Percentiles rank a stretch among this genome's conserved stretches.
These are phyloP conservation scores for Tephrocybe rancida DNA, from an alignment of 768 basidiomycete species.

Conservation along the genomic window DNA sequence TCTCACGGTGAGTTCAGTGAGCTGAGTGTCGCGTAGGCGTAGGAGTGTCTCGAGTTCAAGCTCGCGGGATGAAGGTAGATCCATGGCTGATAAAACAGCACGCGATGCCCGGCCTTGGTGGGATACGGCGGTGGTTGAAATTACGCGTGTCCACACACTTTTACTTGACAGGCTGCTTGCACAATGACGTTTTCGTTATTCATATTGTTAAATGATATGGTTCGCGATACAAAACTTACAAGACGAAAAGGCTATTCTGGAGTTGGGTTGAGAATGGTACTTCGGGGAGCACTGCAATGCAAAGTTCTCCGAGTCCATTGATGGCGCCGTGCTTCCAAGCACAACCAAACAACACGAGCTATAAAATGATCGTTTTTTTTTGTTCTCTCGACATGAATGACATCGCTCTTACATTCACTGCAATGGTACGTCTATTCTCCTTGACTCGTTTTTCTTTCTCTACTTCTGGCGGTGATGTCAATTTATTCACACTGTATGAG, in stretches of 20 bases:
- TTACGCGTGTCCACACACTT: slow-evolving; percentile 5
- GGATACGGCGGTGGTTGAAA: slow-evolving; percentile 16
- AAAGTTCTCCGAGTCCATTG: slow-evolving; percentile 7
- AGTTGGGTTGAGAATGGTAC: slow-evolving; percentile 1
- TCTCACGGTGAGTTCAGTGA: slow-evolving; percentile 73
- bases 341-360: slow-evolving; percentile 16
- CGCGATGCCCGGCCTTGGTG: slow-evolving; percentile 8
- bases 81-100: slow-evolving; percentile 44
- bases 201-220: background rate
- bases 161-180: background rate
- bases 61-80: slow-evolving; percentile 74
- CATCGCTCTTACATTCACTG: background rate
- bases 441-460: slow-evolving; percentile 4
- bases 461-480: slow-evolving; percentile 50
- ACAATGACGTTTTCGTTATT: background rate
- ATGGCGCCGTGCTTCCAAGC: slow-evolving; percentile 13
- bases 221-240: background rate
- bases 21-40: slow-evolving; percentile 73
- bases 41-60: slow-evolving; percentile 80
- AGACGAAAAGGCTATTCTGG: background rate
- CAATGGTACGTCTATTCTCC: slow-evolving; percentile 26
- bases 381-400: background rate
- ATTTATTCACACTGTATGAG: slow-evolving; percentile 81
- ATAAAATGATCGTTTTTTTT: slow-evolving; percentile 12
- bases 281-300: background rate